phyloP scores from a whole-genome alignment of 768 basidiomycete species.

The Lactarius pseudohatsudake region DNA sequence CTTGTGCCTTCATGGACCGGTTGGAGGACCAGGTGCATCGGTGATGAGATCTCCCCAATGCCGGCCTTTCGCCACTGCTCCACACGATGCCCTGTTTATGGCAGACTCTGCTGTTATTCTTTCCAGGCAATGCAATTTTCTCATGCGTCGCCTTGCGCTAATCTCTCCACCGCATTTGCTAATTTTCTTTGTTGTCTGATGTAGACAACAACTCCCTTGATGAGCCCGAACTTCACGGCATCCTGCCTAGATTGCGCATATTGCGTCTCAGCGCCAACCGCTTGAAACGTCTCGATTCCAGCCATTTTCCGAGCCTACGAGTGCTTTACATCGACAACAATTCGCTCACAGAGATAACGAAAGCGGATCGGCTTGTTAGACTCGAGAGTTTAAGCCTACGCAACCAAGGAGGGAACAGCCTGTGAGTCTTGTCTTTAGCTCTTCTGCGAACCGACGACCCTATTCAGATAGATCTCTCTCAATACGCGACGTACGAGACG shows the following conservation, averaged over 20 bases:
- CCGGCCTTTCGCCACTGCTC: slow-evolving; percentile 24
- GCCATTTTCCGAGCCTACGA: slow-evolving; percentile 66
- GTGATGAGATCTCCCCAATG: slow-evolving; percentile 22
- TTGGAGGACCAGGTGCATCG: slow-evolving; percentile 14
- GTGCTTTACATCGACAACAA: slow-evolving; percentile 95
- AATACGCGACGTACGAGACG: slow-evolving; percentile 77
- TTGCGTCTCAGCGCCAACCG: slow-evolving; percentile 84
- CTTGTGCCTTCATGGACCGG: slow-evolving; percentile 13
- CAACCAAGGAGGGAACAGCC: slow-evolving; percentile 74
- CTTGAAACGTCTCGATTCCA: slow-evolving; percentile 59
- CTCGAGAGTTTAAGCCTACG: slow-evolving; percentile 91
- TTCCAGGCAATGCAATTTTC: slow-evolving; percentile 10
- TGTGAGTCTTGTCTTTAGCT: slow-evolving; percentile 56
- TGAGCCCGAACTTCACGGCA: slow-evolving; percentile 51
- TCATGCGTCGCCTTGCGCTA: slow-evolving; percentile 13
- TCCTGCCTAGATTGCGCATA: slow-evolving; percentile 73
- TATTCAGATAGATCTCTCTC: slow-evolving; percentile 42
- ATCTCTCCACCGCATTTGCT: slow-evolving; percentile 19
- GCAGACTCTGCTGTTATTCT: slow-evolving; percentile 22
- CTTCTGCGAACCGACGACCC: slow-evolving; percentile 10
- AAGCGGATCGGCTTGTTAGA: slow-evolving; percentile 58
- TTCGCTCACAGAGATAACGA: slow-evolving; percentile 48
- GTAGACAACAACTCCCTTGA: slow-evolving; percentile 73
- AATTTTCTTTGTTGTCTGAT: slow-evolving; percentile 17
- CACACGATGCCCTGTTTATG: slow-evolving; percentile 23